Conservation (phyloP, 2,329 filamentous ascomycete genomes). For the Zalaria sp. region DNA sequence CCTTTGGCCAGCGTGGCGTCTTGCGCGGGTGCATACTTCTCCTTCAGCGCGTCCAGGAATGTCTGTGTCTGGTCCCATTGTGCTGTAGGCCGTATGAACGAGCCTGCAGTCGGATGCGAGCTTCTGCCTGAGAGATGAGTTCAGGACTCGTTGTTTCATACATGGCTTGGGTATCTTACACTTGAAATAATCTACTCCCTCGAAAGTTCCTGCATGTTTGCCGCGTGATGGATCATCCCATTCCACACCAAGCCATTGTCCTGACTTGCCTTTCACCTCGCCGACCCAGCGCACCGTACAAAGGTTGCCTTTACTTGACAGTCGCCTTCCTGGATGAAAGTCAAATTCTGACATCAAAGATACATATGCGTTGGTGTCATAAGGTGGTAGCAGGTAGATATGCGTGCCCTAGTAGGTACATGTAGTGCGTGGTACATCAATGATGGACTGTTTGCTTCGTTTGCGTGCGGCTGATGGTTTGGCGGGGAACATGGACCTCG, state of each 20-base stretch:
- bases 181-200: constrained; percentile 65
- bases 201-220: constrained; percentile 79
- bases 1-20: constrained; percentile 20
- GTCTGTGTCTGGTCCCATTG: constrained; percentile 52
- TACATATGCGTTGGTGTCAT: background rate
- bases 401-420: too few species aligned
- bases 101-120: constrained; percentile 57
- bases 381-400: too few species aligned
- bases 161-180: constrained; percentile 41
- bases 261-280: constrained; percentile 57
- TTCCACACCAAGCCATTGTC: constrained; percentile 85
- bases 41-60: constrained; percentile 65
- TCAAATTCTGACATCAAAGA: background rate
- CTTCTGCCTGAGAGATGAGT: constrained; percentile 36
- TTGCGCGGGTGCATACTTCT: constrained; percentile 59
- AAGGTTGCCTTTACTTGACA: constrained; percentile 62
- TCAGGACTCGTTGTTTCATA: constrained; percentile 3
- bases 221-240: constrained; percentile 83
- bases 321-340: constrained; percentile 52
- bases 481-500: too few species aligned
- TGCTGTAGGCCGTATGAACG: constrained; percentile 71
- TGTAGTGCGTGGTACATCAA: too few species aligned
- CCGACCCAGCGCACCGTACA: constrained; percentile 83
- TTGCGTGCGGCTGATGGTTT: too few species aligned
- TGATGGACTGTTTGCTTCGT: too few species aligned